Evolutionary conservation across 176 grass and related monocot genomes (phyloP), one percentile per base, ranked within the genome.

Genomic region (Carex scoparia): DNA sequence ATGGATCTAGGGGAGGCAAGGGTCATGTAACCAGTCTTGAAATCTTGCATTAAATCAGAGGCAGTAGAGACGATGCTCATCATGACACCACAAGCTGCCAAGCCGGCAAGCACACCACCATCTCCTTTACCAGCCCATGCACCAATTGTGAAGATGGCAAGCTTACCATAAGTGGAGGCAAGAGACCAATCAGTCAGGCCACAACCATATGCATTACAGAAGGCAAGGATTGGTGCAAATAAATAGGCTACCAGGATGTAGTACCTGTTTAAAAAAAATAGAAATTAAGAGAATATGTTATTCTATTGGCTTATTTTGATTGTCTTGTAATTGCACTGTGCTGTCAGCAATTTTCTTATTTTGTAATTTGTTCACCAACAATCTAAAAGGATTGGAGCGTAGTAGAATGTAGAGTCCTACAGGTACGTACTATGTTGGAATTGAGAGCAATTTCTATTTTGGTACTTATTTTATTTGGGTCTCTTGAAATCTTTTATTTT

Each of bases 1-100:
- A 95, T 95, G 71, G 93, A 88, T 66, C 80, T 89, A 28, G 93
- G 93, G 0, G 93, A 95, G 48, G 91, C 87, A 19, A 95, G 81
- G 53, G 93, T 95, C 75, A 95, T 4, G 53, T 95, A 96, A 10
- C 94, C 94, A 10, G 91, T 96, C 82, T 93, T 92, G 86, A 96
- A 96, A 79, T 96, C 91, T 74, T 93, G 91, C 93, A 95, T 93
- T n/a, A 95, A 85, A 65, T 95, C 91, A 58, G 93, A 31, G 16
- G 93, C 90, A 11, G 93, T 93, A 11, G 85, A 71, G 53, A 91
- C 89, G 53, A 95, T 92, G 87, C 31, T 91, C 93, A 95, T 91
- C 91, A 95, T 95, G 68, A 91, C 93, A 82, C 93, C 91, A 10
- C 91, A 95, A 31, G 93, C 85, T 57, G 93, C 89, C 0, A 95